A percentile compares a stretch with the other conserved stretches of the same genome.
These are phyloP conservation scores for Colletotrichum tropicale DNA, from an alignment of 2,329 filamentous ascomycete genomes.

Conservation along the genomic window DNA sequence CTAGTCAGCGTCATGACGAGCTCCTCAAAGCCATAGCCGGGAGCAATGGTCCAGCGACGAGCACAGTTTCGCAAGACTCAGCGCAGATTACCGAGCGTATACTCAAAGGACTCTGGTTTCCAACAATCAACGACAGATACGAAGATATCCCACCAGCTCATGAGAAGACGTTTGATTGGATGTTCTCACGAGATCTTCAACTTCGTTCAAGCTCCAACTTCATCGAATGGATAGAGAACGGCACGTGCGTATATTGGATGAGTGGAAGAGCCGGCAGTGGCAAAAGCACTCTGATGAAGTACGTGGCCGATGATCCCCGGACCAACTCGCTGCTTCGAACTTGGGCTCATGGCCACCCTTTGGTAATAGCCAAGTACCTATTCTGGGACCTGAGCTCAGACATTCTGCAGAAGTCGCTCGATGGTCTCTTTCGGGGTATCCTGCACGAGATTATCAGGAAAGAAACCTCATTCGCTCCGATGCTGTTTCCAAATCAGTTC, in stretches of 20 bases:
- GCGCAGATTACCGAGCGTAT: neutral
- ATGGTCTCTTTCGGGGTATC: neutral
- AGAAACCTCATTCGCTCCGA: neutral
- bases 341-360: neutral
- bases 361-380: neutral
- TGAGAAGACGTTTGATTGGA: no score
- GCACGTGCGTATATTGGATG: neutral
- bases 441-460: neutral
- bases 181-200: neutral
- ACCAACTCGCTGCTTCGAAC: neutral
- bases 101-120: neutral
- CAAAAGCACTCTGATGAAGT: neutral
- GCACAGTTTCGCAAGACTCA: accelerated
- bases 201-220: neutral
- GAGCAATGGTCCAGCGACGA: accelerated
- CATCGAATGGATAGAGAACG: neutral
- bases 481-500: neutral
- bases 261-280: neutral
- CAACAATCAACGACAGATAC: neutral
- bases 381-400: neutral
- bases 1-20: neutral
- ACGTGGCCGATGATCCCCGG: neutral
- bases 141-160: neutral
- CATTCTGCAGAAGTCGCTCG: neutral
- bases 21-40: neutral